Evolutionary conservation across 2,329 filamentous ascomycete species (phyloP).

Genomic region (Clarireedia homoeocarpa): DNA sequence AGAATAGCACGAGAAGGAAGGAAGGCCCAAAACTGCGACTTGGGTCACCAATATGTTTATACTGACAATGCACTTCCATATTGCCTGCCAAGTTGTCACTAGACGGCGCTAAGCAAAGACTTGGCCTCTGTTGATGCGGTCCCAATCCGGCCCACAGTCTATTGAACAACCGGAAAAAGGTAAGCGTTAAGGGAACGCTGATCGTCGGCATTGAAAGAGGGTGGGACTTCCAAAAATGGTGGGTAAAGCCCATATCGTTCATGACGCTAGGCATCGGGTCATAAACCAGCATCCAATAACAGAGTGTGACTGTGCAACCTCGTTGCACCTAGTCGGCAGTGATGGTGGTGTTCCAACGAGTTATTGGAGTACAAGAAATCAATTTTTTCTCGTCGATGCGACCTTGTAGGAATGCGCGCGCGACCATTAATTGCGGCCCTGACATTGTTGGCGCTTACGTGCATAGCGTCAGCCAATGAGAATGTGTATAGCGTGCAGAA

Average conservation of each 20-base stretch:
- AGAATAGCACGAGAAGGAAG: constrained; percentile 4
- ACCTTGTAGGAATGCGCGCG: constrained; percentile 5
- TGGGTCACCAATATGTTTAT: constrained; percentile 8
- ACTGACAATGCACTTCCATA: neutral
- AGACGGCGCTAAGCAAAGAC: neutral
- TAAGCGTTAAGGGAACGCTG: constrained; percentile 1
- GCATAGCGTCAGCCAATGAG: constrained; percentile 3
- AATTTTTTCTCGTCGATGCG: neutral
- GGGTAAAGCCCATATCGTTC: neutral
- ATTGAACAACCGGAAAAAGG: constrained; percentile 8
- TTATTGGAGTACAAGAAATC: no score
- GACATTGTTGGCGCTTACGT: constrained; percentile 5
- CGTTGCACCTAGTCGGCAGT: neutral
- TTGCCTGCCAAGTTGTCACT: constrained; percentile 1
- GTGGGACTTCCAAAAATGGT: neutral
- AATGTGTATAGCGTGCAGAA: neutral
- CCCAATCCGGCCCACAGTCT: neutral
- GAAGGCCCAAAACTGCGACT: neutral
- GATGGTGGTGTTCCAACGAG: no score
- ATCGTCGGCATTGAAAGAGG: neutral
- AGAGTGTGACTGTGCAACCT: neutral
- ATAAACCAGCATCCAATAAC: neutral
- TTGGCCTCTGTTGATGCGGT: neutral
- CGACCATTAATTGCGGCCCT: constrained; percentile 1
- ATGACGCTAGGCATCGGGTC: constrained; percentile 1